Conservation (phyloP, 768 basidiomycete species). For the Pulveroboletus ravenelii region DNA sequence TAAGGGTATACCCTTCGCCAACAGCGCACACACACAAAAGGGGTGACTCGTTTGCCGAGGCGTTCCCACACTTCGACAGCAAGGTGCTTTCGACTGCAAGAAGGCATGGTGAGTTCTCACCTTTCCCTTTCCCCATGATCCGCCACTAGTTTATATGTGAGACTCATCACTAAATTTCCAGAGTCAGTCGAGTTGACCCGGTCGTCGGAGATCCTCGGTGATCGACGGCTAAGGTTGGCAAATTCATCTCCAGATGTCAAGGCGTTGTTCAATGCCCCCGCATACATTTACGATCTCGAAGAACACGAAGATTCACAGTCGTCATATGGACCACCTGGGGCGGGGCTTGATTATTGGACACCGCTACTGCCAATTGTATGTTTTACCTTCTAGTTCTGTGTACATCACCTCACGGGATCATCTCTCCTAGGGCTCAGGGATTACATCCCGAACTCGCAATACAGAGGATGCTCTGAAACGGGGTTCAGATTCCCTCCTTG, state of each 20-base stretch:
- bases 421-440: constrained; percentile 54
- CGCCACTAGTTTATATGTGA: constrained; percentile 30
- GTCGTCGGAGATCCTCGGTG: constrained; percentile 55
- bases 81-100: constrained; percentile 82
- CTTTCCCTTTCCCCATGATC: not conserved
- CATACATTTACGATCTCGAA: constrained; percentile 78
- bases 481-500: constrained; percentile 78
- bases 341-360: constrained; percentile 69
- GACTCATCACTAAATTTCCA: constrained; percentile 24
- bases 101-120: constrained; percentile 48
- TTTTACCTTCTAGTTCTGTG: constrained; percentile 11
- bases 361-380: constrained; percentile 72
- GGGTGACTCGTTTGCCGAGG: constrained; percentile 90
- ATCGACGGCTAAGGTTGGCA: constrained; percentile 73
- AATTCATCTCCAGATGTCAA: constrained; percentile 94
- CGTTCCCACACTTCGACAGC: constrained; percentile 95
- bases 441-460: constrained; percentile 62
- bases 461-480: constrained; percentile 75
- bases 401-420: constrained; percentile 18
- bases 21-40: constrained; percentile 79
- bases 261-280: constrained; percentile 84
- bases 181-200: constrained; percentile 77
- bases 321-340: constrained; percentile 47
- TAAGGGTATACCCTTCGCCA: constrained; percentile 76
- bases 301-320: constrained; percentile 63